A percentile compares a stretch with the other conserved stretches of the same genome.
phyloP scores from a whole-genome alignment of 148 eudicot genomes.

The Amaranthus hypochondriacus region DNA sequence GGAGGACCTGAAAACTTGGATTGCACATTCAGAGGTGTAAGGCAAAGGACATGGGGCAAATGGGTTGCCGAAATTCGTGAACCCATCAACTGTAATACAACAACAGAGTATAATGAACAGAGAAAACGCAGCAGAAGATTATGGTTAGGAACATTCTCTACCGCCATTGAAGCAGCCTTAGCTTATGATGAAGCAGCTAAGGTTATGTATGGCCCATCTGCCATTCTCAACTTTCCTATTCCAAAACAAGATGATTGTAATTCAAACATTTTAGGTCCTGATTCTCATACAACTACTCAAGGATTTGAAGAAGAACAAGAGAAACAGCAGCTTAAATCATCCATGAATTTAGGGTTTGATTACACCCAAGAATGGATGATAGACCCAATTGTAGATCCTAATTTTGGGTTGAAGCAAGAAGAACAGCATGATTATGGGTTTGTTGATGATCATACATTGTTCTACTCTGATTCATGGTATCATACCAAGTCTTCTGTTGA shows the following conservation, averaged over 20 bases:
- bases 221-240: slow-evolving; percentile 44
- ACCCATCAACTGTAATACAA: slow-evolving; percentile 19
- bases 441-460: slow-evolving; percentile 10
- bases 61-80: slow-evolving; percentile 59
- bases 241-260: background rate
- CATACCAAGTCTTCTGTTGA: slow-evolving; percentile 13
- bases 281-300: slow-evolving; percentile 5
- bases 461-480: slow-evolving; percentile 15
- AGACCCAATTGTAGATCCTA: slow-evolving; percentile 23
- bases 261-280: slow-evolving; percentile 6
- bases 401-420: slow-evolving; percentile 22
- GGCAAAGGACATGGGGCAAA: slow-evolving; percentile 57
- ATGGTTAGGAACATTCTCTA: slow-evolving; percentile 48
- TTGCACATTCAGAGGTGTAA: slow-evolving; percentile 38
- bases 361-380: slow-evolving; percentile 29
- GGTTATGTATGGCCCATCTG: slow-evolving; percentile 44
- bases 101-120: background rate
- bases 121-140: slow-evolving; percentile 31
- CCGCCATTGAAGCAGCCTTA: slow-evolving; percentile 42
- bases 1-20: slow-evolving; percentile 50
- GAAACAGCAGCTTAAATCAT: slow-evolving; percentile 12
- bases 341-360: slow-evolving; percentile 27
- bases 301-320: slow-evolving; percentile 14
- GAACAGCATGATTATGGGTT: slow-evolving; percentile 11
- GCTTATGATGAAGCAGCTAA: slow-evolving; percentile 52